Evolutionary conservation across 108 stramenopile species (phyloP).

Genomic region (Schizochytrium sp.): DNA sequence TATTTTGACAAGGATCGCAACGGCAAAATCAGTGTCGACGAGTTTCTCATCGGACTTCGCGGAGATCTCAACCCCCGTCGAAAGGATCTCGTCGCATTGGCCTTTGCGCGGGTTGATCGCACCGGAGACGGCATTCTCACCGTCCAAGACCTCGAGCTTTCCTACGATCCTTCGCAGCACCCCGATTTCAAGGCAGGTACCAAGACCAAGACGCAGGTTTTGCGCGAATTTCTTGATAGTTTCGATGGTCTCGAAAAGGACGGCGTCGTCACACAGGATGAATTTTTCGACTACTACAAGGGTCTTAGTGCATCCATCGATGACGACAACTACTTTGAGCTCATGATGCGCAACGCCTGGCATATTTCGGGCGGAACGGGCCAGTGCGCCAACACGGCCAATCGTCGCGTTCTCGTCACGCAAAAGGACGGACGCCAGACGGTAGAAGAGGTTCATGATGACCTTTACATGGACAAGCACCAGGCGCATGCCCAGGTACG

Average conservation of each 20-base stretch:
- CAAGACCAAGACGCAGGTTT: slow-evolving; percentile 24
- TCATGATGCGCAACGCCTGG: slow-evolving; percentile 51
- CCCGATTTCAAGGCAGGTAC: slow-evolving; percentile 39
- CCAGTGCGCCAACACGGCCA: slow-evolving; percentile 30
- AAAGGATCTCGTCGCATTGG: slow-evolving; percentile 28
- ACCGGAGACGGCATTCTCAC: slow-evolving; percentile 28
- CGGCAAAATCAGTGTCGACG: slow-evolving; percentile 29
- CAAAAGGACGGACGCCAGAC: slow-evolving; percentile 41
- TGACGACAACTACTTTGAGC: slow-evolving; percentile 43
- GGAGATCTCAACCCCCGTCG: slow-evolving; percentile 39
- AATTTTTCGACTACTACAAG: slow-evolving; percentile 42
- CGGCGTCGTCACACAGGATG: slow-evolving; percentile 32
- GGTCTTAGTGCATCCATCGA: slow-evolving; percentile 34
- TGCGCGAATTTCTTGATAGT: slow-evolving; percentile 33
- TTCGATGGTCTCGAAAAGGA: slow-evolving; percentile 40
- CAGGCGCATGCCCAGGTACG: slow-evolving; percentile 26
- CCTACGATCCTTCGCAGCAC: slow-evolving; percentile 42
- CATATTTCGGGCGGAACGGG: slow-evolving; percentile 46
- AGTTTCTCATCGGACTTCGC: slow-evolving; percentile 31
- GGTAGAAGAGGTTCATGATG: slow-evolving; percentile 43
- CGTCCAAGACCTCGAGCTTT: slow-evolving; percentile 25
- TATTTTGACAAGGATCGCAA: slow-evolving; percentile 38
- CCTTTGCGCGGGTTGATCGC: slow-evolving; percentile 41
- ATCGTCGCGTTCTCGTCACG: slow-evolving; percentile 46
- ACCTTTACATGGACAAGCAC: slow-evolving; percentile 23